Percentiles rank a stretch among this genome's conserved stretches.
Conservation (phyloP, 768 basidiomycete species). For the Phylloporus arenicola region DNA sequence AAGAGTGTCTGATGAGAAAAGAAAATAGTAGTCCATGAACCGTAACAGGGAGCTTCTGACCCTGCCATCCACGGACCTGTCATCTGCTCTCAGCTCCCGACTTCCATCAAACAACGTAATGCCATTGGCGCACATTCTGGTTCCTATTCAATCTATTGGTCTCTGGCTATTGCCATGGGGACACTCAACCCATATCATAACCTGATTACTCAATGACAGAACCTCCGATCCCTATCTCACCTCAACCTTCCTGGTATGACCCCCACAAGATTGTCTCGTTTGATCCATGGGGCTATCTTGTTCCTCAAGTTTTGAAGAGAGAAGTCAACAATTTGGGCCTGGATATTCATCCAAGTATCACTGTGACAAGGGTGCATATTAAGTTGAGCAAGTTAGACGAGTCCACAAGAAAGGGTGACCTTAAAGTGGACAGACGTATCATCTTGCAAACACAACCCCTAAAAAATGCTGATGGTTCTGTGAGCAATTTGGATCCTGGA, state of each 20-base stretch:
- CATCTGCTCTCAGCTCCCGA: conserved; percentile 79
- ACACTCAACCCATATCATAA: conserved; percentile 69
- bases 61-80: conserved; percentile 74
- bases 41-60: conserved; percentile 57
- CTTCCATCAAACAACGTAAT: conserved; percentile 85
- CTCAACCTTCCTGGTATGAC: conserved; percentile 73
- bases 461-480: conserved; percentile 57
- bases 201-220: conserved; percentile 80
- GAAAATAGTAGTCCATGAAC: too few species aligned
- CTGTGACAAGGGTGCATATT: conserved; percentile 88
- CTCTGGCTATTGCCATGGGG: conserved; percentile 88
- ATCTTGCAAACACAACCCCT: conserved; percentile 65
- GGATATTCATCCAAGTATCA: conserved; percentile 89
- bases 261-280: conserved; percentile 81
- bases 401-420: conserved; percentile 61
- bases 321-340: conserved; percentile 62
- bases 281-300: conserved; percentile 91
- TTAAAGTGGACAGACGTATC: conserved; percentile 77
- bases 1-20: too few species aligned
- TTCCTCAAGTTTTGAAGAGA: conserved; percentile 60
- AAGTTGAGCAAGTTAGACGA: conserved; percentile 94
- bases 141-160: conserved; percentile 91
- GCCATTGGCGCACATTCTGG: conserved; percentile 93
- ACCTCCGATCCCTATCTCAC: conserved; percentile 76
- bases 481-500: conserved; percentile 57